Evolutionary conservation across 352 stramenopile species (phyloP), one percentile per base, ranked within the genome.

Genomic region (Phytophthora citrophthora): DNA sequence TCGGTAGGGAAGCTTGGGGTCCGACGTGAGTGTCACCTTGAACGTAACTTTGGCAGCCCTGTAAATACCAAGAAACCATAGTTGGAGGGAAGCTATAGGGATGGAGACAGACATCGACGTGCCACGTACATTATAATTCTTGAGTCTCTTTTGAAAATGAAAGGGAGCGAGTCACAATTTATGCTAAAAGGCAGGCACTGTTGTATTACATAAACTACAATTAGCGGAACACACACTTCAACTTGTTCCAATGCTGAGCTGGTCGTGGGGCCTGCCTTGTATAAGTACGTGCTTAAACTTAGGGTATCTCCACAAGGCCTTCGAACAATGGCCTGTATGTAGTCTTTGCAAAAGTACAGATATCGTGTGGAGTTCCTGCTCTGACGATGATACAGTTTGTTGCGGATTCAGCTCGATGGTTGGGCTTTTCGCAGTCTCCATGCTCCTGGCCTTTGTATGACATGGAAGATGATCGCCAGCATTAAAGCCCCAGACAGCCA

Each of bases 11-110:
- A 94, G 79, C 74, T 93, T 93, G 13, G 85, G 86, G 72, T 95
- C 88, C n/a, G 88, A 95, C 38, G 88, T 90, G 26, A 95, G 77
- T 38, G 83, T 95, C 44, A 95, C 83, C 66, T 94, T 94, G 67
- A 95, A 95, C 34, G 84, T 90, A 31, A 95, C 85, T 72, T 94
- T 95, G 29, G 73, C 76, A 18, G 76, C 79, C 78, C 78, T 88
- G 58, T 13, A 56, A 1, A 53, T 27, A 31, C 2, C 29, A 13
- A 61, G 55, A 3, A 43, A 34, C 24, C 20, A 50, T 15, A 23
- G 23, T 69, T n/a, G 70, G 47, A 26, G 23, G 31, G n/a, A 2
- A 6, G 27, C 16, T 11, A 13, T 6, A 40, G 39, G 27, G 12
- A 24, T 11, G 24, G 23, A 29, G n/a, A 36, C 18, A 9, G 26